phyloP scores from a whole-genome alignment of 148 eudicot species.

The Talinum fruticosum region DNA sequence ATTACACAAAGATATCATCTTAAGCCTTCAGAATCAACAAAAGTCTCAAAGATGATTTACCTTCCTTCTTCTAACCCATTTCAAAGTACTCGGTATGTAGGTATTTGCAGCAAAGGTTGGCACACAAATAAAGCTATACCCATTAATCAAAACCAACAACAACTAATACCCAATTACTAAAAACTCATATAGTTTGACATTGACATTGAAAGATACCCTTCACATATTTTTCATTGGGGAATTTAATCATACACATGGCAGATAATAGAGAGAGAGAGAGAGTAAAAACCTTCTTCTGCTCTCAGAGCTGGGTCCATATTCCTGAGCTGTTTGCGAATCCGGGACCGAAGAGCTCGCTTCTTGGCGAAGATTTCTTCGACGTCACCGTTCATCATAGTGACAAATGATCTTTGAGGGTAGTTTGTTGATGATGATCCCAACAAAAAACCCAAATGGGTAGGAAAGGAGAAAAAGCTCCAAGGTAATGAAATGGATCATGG shows the following conservation, averaged over 20 bases:
- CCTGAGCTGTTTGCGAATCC: constrained; percentile 24
- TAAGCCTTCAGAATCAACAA: background rate
- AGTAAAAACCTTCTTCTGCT: constrained; percentile 24
- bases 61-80: constrained; percentile 1
- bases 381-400: constrained; percentile 14
- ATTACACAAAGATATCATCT: background rate
- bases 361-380: constrained; percentile 26
- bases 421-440: background rate
- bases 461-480: background rate
- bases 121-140: background rate
- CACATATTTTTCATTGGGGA: background rate
- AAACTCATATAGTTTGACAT: background rate
- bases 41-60: background rate
- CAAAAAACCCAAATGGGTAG: background rate
- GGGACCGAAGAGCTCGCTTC: constrained; percentile 25
- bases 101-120: background rate
- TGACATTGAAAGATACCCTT: background rate
- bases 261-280: too few relatives aligned
- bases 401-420: constrained; percentile 9
- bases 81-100: background rate
- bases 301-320: constrained; percentile 23
- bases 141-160: background rate
- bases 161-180: background rate
- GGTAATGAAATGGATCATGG: background rate
- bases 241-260: background rate